Percentiles rank a stretch among this genome's conserved stretches.
These are phyloP conservation scores for Blastobotrys chiropterorum DNA, from an alignment of 805 yeast species.

Conservation along the genomic window DNA sequence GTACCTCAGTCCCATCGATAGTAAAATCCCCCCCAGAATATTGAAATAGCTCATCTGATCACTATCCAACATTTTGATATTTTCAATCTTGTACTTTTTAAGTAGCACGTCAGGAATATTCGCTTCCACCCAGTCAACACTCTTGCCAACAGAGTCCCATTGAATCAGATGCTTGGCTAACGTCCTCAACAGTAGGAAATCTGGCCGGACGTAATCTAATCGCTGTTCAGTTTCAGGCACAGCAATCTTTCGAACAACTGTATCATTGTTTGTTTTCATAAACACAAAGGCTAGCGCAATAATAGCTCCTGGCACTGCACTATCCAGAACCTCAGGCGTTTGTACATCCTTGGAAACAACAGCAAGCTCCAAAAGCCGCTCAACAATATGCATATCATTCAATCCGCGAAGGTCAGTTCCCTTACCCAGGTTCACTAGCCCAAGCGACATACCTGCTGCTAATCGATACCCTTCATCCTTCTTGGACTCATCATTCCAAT, in stretches of 20 bases:
- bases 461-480: slow-evolving; percentile 65
- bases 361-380: slow-evolving; percentile 52
- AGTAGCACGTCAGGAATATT: slow-evolving; percentile 27
- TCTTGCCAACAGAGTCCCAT: slow-evolving; percentile 59
- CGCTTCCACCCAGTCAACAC: slow-evolving; percentile 48
- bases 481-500: slow-evolving; percentile 3
- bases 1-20: slow-evolving; percentile 66
- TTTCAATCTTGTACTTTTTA: slow-evolving; percentile 4
- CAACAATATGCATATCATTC: slow-evolving; percentile 59
- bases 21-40: slow-evolving; percentile 65
- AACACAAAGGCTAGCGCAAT: slow-evolving; percentile 70
- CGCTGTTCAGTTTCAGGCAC: slow-evolving; percentile 56
- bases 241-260: slow-evolving; percentile 54
- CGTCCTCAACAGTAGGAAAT: slow-evolving; percentile 58
- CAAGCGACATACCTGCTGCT: slow-evolving; percentile 85
- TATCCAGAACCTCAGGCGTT: slow-evolving; percentile 50
- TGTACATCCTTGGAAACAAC: slow-evolving; percentile 51
- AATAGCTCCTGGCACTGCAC: slow-evolving; percentile 64
- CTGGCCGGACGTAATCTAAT: slow-evolving; percentile 73
- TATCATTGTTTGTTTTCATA: slow-evolving; percentile 54
- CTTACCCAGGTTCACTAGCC: slow-evolving; percentile 73
- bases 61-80: slow-evolving; percentile 37
- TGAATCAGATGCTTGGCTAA: slow-evolving; percentile 58
- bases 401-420: slow-evolving; percentile 56
- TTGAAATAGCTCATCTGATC: slow-evolving; percentile 59